phyloP scores from a whole-genome alignment of 129 eudicot genomes.

The Artemisia argyi region DNA sequence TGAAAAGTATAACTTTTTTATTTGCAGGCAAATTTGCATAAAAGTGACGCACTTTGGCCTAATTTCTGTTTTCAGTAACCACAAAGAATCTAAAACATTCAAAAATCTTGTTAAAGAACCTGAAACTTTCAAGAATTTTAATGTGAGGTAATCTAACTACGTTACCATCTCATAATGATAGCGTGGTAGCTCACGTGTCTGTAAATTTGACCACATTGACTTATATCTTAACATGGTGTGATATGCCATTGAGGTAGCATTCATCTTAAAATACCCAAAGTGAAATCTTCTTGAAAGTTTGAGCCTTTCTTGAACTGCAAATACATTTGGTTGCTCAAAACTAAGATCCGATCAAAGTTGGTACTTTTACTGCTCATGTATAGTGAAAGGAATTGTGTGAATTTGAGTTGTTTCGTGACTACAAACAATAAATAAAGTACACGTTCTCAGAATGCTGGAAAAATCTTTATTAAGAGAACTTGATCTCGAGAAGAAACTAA shows the following conservation, averaged over 20 bases:
- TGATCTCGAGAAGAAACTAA: too few species aligned
- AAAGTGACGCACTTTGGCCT: background rate
- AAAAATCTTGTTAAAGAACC: background rate
- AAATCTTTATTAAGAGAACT: too few species aligned
- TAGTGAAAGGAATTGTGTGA: too few species aligned
- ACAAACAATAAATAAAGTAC: too few species aligned
- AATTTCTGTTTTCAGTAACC: slow-evolving; percentile 3
- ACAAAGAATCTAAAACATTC: background rate
- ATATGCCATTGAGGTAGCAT: background rate
- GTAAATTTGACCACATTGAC: background rate
- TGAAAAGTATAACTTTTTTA: too few species aligned
- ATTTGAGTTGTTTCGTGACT: too few species aligned
- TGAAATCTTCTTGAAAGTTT: background rate
- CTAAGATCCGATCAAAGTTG: background rate
- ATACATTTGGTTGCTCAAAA: background rate
- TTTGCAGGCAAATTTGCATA: background rate
- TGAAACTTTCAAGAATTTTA: slow-evolving; percentile 9
- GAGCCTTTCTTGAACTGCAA: slow-evolving; percentile 7
- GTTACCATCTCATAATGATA: background rate
- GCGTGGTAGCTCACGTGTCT: background rate
- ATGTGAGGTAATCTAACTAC: background rate
- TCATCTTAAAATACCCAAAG: background rate
- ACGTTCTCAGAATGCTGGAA: too few species aligned
- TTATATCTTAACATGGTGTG: background rate
- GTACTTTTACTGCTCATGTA: too few species aligned